Base-by-base conservation (phyloP, 257 asterid genomes). In the Hygrophila difformis region DNA sequence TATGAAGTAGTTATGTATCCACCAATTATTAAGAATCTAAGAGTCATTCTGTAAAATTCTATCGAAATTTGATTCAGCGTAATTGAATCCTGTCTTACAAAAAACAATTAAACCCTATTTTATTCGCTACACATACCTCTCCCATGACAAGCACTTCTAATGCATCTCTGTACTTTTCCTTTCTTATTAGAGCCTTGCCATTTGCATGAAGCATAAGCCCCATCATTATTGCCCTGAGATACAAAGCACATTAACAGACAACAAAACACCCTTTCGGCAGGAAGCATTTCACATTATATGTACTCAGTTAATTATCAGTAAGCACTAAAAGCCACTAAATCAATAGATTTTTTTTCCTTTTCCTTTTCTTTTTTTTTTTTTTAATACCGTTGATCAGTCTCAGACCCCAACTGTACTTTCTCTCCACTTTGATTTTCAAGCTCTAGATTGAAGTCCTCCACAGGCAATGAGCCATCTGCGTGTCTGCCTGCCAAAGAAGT, bases 141-240 rank as follows among this genome's bases (percentile, higher is more conserved):
- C 98, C 96, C 92, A 89, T 72, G 62, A 63, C 72, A 40, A 89
- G 96, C 65, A 89, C 96, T 76, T 89, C 98, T 23, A 89, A 28
- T 24, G 96, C 98, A 61, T 82, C 94, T 75, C 55, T 70, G 49
- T 65, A 85, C 49, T 72, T 68, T 48, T 77, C 74, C 75, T 48
- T 64, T 49, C 70, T 75, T 39, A 89, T 60, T 51, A 89, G 73
- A 64, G 79, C 73, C 68, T 79, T 89, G 5, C 72, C 98, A 62
- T 78, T 89, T 39, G 93, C 68, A 47, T 89, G 98, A 57, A 89
- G 84, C 98, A 89, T 79, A 54, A 89, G 93, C 34, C 96, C 98
- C 96, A 85, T 85, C 93, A 89, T 82, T 64, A 89, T 67, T 23
- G 96, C 96, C 56, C 96, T 89, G 72, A 44, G 51, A 71, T 49